Evolutionary conservation across 768 basidiomycete species (phyloP), one percentile per base, ranked within the genome.

Genomic region (Leccinum barrowsii): DNA sequence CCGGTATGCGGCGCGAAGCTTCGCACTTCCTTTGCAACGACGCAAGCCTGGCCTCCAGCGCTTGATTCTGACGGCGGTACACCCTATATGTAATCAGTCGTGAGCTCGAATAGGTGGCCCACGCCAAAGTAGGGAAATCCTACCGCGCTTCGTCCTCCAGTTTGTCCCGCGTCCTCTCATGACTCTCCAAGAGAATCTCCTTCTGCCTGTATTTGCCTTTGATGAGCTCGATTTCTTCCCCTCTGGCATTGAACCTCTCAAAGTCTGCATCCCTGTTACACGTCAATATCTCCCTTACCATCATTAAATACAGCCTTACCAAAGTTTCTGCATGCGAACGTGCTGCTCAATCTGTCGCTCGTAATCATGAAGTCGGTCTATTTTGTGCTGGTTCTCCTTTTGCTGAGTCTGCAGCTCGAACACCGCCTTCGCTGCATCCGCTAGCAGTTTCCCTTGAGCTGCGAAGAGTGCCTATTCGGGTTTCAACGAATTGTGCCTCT

Each of bases 301-400:
- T 42, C 22, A 42, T n/a, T 5, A 34, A 22, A 8, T n/a, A 48
- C 19, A 1, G 11, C 72, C 83, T 30, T 70, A 91, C 94, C 93
- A 96, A 63, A 93, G 73, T 52, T 82, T 80, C 67, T 92, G 89
- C 66, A 89, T 82, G 56, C 85, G 83, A 46, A 87, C 76, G 59
- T 92, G 82, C 65, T 94, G 90, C 54, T 91, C 87, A 48, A 96
- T 92, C 64, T 90, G 87, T n/a, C 76, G 77, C 68, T 97, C 94
- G 63, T 94, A 96, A 70, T 96, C 92, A 52, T 79, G 76, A 46
- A 96, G 76, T 17, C 89, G 82, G 59, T 87, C 85, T 12, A 96
- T 82, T 68, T 94, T 94, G 65, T 90, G 90, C 59, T 86, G 82
- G 49, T 80, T 86, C 71, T 90, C 90, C 65, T 90, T 89, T 63